Conservation (phyloP, 768 basidiomycete species). For the Kwoniella bestiolae region DNA sequence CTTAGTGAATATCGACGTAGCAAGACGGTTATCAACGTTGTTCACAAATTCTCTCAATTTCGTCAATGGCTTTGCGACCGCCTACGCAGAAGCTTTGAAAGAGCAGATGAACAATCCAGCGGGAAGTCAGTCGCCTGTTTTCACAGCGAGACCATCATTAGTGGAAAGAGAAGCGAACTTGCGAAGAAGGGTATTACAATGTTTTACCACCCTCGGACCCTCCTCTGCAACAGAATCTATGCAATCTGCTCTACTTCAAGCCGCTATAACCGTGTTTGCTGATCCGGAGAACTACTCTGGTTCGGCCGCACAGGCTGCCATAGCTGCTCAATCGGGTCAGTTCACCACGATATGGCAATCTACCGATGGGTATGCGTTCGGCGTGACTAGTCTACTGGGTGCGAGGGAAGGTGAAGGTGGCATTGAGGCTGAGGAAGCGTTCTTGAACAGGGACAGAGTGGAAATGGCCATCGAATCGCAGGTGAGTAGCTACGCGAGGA, state of each 20-base stretch:
- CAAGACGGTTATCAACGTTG: conserved; percentile 81
- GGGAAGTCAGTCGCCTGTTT: conserved; percentile 32
- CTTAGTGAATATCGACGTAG: conserved; percentile 86
- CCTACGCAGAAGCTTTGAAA: conserved; percentile 69
- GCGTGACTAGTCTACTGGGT: conserved; percentile 69
- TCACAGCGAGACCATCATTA: conserved; percentile 62
- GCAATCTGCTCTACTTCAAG: conserved; percentile 79
- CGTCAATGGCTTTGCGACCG: conserved; percentile 76
- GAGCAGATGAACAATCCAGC: conserved; percentile 57
- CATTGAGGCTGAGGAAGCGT: conserved; percentile 59
- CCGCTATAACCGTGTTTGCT: conserved; percentile 78
- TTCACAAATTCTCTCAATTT: conserved; percentile 89
- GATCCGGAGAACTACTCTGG: conserved; percentile 73
- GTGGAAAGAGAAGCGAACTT: conserved; percentile 81
- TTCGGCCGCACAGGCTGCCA: conserved; percentile 83
- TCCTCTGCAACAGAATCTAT: conserved; percentile 78
- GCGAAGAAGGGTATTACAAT: conserved; percentile 82
- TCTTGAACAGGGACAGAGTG: conserved; percentile 74
- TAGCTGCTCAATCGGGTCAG: conserved; percentile 74
- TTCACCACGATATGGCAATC: conserved; percentile 86
- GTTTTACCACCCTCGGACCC: conserved; percentile 80
- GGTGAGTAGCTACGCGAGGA: conserved; percentile 65
- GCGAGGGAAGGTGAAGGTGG: conserved; percentile 42
- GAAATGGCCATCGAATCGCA: conserved; percentile 77
- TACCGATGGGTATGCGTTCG: conserved; percentile 88